Conservation (phyloP, 768 basidiomycete genomes). For the Serendipita sp. region DNA sequence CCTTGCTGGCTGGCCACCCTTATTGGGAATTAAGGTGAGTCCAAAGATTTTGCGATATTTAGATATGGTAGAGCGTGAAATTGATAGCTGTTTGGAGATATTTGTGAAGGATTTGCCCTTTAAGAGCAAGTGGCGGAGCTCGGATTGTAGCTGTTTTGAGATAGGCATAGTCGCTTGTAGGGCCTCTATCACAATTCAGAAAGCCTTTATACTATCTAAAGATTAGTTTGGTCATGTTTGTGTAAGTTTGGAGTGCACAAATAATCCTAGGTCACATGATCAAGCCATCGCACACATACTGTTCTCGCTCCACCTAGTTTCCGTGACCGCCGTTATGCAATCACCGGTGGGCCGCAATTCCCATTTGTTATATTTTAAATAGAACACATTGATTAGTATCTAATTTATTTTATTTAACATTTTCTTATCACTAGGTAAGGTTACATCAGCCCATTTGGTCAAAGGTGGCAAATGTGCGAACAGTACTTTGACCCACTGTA, state of each 20-base stretch:
- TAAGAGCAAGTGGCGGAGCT: too few relatives aligned
- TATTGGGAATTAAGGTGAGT: not conserved
- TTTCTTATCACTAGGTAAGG: not conserved
- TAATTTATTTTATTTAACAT: not conserved
- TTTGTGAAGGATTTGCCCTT: not conserved
- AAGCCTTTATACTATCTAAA: not conserved
- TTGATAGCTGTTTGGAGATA: not conserved
- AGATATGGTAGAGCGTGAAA: too few relatives aligned
- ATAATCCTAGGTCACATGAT: not conserved
- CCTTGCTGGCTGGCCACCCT: not conserved
- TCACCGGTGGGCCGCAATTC: not conserved
- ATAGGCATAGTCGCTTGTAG: not conserved
- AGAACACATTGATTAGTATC: not conserved
- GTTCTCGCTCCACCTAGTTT: not conserved
- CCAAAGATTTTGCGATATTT: not conserved
- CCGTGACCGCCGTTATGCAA: not conserved
- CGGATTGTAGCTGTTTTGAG: not conserved
- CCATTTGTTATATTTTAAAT: not conserved
- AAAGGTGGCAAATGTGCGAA: not conserved
- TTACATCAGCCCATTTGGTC: not conserved
- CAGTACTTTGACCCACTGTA: not conserved
- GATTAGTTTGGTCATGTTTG: not conserved
- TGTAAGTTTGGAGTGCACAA: not conserved
- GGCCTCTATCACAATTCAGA: not conserved
- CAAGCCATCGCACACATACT: not conserved